Base-by-base conservation (phyloP, 2,329 filamentous ascomycete genomes). In the Penicillium italicum region DNA sequence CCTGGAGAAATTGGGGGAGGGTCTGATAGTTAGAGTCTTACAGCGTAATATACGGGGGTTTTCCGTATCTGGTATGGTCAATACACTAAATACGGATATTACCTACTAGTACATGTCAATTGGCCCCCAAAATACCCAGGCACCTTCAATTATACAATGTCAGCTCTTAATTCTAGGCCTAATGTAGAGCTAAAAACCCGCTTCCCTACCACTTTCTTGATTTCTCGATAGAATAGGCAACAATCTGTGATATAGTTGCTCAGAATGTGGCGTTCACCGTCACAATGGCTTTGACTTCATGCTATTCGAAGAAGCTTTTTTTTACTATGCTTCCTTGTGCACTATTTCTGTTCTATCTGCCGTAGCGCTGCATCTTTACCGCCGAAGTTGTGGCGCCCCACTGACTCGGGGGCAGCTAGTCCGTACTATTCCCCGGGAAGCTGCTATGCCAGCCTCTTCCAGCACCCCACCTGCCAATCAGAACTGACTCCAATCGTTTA, bases 231-330 rank as follows among this genome's bases (percentile, higher is more conserved):
- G 18, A 28, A 12, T 22, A 30, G 28, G 48, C 48, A 50, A 42
- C 48, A 42, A 42, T 48, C n/a, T 50, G 20, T 50, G 47, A 50
- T 26, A 49, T 50, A 33, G 37, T 20, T 50, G 37, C 11, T 10
- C 28, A 50, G 47, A 20, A 50, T 20, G 28, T n/a, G 28, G 26
- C 10, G 12, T 34, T 18, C 14, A 31, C 30, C 51, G 36, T 31
- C 47, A 34, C 30, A 30, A 56, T 49, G 49, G 44, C 12, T 69
- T 71, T 50, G 69, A 70, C 36, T 71, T 71, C 56, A 71, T 70
- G 31, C 58, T 70, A 12, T 72, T 71, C 50, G 67, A 71, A 52
- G 66, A 72, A n/a, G 64, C 58, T 4, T 63, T 69, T 69, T n/a
- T 63, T 70, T 31, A 60, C 55, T 22, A 64, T 68, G 20, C 54